These are phyloP conservation scores for Cicer judaicum DNA, from an alignment of 306 rosid genomes.

Conservation along the genomic window DNA sequence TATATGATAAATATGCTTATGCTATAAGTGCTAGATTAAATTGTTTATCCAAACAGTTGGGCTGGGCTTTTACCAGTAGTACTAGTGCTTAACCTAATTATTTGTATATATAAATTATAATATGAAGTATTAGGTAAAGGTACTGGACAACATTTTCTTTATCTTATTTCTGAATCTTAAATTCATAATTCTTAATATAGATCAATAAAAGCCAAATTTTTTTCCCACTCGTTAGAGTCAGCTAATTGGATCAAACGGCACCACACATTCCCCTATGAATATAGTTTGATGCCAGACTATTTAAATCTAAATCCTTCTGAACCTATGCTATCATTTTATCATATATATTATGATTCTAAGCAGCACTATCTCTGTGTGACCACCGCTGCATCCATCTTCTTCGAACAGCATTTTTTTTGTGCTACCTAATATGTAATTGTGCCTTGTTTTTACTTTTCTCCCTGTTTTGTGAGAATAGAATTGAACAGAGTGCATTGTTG, in stretches of 20 bases:
- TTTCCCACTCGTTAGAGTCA: background rate
- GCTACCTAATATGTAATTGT: no score
- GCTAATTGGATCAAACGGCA: background rate
- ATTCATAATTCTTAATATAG: background rate
- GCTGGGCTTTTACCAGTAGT: conserved; percentile 7
- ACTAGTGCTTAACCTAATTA: background rate
- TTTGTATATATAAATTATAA: background rate
- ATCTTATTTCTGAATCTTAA: background rate
- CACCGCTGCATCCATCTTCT: no score
- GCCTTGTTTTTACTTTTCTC: no score
- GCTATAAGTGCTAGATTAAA: no score
- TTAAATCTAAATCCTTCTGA: background rate
- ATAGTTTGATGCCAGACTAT: background rate
- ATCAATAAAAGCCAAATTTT: background rate
- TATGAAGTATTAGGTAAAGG: conserved; percentile 6
- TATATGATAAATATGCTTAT: no score
- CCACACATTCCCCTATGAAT: background rate
- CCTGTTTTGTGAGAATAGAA: no score
- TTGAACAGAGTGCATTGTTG: no score
- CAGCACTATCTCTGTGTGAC: no score
- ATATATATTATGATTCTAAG: conserved; percentile 19
- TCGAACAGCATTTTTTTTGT: no score
- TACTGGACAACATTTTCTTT: conserved; percentile 20
- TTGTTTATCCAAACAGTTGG: background rate
- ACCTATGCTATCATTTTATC: conserved; percentile 22